Evolutionary conservation across 164 flowering plant genomes (phyloP).

Genomic region (Kalanchoe fedtschenkoi): DNA sequence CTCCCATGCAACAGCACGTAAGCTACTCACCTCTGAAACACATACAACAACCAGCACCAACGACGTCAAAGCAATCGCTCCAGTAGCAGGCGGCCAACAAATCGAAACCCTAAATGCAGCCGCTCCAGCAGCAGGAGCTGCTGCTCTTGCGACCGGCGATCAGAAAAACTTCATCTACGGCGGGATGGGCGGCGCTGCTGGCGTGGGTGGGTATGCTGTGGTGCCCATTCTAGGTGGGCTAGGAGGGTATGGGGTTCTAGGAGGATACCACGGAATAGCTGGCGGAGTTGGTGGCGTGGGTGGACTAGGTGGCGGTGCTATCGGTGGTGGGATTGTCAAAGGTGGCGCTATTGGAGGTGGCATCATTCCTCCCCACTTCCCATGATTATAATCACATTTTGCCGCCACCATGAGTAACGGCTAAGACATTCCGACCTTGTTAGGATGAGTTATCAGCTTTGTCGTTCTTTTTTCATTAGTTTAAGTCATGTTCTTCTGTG

Average conservation of each 20-base stretch:
- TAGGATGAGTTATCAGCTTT: too few species aligned
- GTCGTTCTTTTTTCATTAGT: too few species aligned
- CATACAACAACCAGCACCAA: too few species aligned
- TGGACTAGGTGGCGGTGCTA: neutral
- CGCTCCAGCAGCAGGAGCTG: neutral
- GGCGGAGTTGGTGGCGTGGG: constrained; percentile 1
- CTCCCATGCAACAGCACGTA: constrained; percentile 1
- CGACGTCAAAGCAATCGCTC: neutral
- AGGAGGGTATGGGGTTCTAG: neutral
- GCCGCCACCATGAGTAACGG: too few species aligned
- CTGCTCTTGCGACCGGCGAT: neutral
- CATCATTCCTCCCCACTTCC: neutral
- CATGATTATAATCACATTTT: too few species aligned
- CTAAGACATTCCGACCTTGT: too few species aligned
- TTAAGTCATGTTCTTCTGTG: too few species aligned
- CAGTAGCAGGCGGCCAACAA: neutral
- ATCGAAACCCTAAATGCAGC: neutral
- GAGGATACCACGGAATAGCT: neutral
- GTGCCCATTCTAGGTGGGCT: constrained; percentile 2
- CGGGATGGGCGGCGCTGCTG: neutral
- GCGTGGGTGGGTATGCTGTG: neutral
- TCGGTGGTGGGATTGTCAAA: neutral
- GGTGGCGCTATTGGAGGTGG: constrained; percentile 3
- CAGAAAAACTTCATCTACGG: neutral
- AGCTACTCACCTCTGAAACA: neutral